Percentiles rank a stretch among this genome's conserved stretches.
Conservation (phyloP, 768 basidiomycete species). For the Coprinellus micaceus region DNA sequence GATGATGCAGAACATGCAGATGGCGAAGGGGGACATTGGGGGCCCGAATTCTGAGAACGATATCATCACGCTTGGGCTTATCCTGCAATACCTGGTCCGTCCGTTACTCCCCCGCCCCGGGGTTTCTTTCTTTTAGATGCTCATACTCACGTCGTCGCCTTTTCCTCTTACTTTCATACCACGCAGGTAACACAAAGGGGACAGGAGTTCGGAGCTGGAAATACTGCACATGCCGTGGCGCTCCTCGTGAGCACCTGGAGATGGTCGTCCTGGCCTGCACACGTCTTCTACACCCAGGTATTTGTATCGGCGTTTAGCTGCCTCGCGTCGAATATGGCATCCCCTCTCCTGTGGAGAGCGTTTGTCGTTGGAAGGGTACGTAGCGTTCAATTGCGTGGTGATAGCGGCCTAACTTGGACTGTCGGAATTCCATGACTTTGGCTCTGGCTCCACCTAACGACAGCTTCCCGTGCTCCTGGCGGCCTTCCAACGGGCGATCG, state of each 20-base stretch:
- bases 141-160: too few relatives aligned
- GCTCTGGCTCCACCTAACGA: too few relatives aligned
- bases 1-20: slow-evolving; percentile 61
- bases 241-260: slow-evolving; percentile 54
- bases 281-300: slow-evolving; percentile 65
- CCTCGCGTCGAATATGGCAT: slow-evolving; percentile 46
- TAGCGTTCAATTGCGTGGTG: slow-evolving; percentile 5
- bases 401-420: background rate
- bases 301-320: slow-evolving; percentile 61
- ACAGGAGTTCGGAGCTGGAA: slow-evolving; percentile 61
- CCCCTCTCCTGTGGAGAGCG: slow-evolving; percentile 55
- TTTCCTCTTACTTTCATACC: too few relatives aligned
- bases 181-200: slow-evolving; percentile 57
- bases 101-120: too few relatives aligned
- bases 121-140: too few relatives aligned
- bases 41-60: slow-evolving; percentile 63
- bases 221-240: slow-evolving; percentile 46
- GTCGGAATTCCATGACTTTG: background rate
- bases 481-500: slow-evolving; percentile 52
- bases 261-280: slow-evolving; percentile 61
- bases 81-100: slow-evolving; percentile 60
- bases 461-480: slow-evolving; percentile 62
- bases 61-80: slow-evolving; percentile 56
- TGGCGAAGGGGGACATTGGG: slow-evolving; percentile 55
- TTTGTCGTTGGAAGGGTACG: slow-evolving; percentile 72